A percentile compares a stretch with the other conserved stretches of the same genome.
Conservation (phyloP, 305 asterid species). For the Solanum hybrid region DNA sequence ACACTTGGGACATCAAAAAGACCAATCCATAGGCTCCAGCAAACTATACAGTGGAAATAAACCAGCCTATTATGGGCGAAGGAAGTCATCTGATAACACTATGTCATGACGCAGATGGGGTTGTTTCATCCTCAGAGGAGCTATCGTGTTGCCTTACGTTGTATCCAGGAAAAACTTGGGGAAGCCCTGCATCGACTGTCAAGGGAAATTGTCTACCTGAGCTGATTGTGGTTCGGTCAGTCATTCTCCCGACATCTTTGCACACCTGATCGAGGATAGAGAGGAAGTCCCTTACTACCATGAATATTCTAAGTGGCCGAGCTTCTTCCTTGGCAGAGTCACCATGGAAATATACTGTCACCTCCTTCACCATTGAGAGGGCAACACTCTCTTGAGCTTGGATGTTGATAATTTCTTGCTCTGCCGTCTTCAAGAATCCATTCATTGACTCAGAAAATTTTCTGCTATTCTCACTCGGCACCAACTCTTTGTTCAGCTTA, state of each 20-base stretch:
- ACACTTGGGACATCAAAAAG: not conserved
- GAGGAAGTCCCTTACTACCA: slow-evolving; percentile 69
- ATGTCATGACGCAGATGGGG: slow-evolving; percentile 3
- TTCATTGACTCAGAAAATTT: slow-evolving; percentile 37
- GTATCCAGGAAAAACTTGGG: not conserved
- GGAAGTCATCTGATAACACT: not conserved
- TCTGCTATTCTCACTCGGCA: slow-evolving; percentile 9
- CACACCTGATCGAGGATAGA: slow-evolving; percentile 69
- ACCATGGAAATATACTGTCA: slow-evolving; percentile 78
- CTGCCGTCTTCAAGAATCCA: slow-evolving; percentile 47
- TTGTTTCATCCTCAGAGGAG: not conserved
- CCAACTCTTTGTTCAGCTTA: slow-evolving; percentile 34
- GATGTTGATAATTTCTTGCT: slow-evolving; percentile 38
- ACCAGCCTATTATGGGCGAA: not conserved
- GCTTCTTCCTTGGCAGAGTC: slow-evolving; percentile 71
- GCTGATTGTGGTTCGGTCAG: slow-evolving; percentile 34
- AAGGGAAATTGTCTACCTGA: slow-evolving; percentile 12
- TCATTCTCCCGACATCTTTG: slow-evolving; percentile 68
- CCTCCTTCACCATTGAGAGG: slow-evolving; percentile 67
- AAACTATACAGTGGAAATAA: slow-evolving; percentile 2
- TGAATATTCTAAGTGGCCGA: slow-evolving; percentile 54
- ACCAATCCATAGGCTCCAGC: not conserved
- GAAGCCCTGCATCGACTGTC: slow-evolving; percentile 21
- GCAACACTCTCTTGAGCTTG: slow-evolving; percentile 60
- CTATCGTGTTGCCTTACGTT: not conserved